These are phyloP conservation scores for Skeletonema costatum DNA, from an alignment of 108 stramenopile species.

Conservation along the genomic window DNA sequence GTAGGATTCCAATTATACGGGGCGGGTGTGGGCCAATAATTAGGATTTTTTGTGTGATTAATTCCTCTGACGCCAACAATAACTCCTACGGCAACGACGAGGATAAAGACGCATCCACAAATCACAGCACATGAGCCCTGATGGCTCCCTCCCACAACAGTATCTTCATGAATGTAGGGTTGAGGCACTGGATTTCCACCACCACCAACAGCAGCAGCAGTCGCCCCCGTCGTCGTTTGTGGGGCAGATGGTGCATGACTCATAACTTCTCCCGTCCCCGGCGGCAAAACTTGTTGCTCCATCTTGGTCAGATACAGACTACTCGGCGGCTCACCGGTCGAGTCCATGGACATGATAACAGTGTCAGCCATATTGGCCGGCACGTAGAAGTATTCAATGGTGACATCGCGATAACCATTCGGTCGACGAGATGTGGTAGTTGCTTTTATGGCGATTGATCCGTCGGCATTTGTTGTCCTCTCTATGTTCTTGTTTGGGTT, in stretches of 20 bases:
- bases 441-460: conserved; percentile 5
- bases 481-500: neutral
- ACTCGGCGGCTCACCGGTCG: conserved; percentile 19
- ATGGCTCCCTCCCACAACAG: neutral
- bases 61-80: neutral
- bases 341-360: conserved; percentile 5
- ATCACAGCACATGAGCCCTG: neutral
- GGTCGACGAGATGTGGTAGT: neutral
- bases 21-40: neutral
- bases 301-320: conserved; percentile 27
- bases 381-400: conserved; percentile 1
- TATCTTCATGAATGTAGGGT: neutral
- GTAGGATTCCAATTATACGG: neutral
- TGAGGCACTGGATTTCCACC: neutral
- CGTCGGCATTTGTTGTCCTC: conserved; percentile 13
- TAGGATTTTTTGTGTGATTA: neutral
- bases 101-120: neutral
- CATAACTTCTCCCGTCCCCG: neutral
- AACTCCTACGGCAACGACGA: neutral
- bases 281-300: conserved; percentile 14
- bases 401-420: conserved; percentile 13
- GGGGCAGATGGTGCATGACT: conserved; percentile 10
- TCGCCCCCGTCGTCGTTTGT: neutral
- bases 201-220: neutral
- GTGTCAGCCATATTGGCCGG: neutral